These are phyloP conservation scores for Nidularia pulvinata DNA, from an alignment of 768 basidiomycete genomes.

Conservation along the genomic window DNA sequence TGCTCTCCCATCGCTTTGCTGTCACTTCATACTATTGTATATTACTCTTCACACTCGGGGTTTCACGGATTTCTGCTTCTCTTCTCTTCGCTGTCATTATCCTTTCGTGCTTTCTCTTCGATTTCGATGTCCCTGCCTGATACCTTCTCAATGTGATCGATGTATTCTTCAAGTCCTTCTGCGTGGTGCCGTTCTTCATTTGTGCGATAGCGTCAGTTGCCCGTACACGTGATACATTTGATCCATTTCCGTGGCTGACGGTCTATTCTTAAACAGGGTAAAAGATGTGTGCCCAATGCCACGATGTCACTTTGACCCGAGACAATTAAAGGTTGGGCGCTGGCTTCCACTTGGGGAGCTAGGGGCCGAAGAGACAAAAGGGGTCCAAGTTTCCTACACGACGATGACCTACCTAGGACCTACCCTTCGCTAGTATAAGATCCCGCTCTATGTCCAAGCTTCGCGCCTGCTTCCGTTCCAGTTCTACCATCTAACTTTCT, in stretches of 20 bases:
- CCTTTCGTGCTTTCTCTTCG: too few species aligned
- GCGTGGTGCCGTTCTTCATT: too few species aligned
- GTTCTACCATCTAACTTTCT: too few species aligned
- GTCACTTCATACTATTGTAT: not conserved
- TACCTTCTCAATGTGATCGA: slow-evolving; percentile 5
- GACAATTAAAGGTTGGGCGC: slow-evolving; percentile 15
- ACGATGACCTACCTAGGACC: not conserved
- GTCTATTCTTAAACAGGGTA: too few species aligned
- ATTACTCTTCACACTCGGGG: not conserved
- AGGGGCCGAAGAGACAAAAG: too few species aligned
- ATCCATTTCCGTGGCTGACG: too few species aligned
- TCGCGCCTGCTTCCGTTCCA: not conserved
- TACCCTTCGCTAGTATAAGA: too few species aligned
- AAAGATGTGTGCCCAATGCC: too few species aligned
- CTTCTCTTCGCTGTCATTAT: not conserved
- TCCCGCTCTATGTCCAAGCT: not conserved
- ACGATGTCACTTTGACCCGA: slow-evolving; percentile 10
- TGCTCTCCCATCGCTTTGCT: not conserved
- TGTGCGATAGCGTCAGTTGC: too few species aligned
- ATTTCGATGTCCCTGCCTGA: too few species aligned
- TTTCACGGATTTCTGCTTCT: not conserved
- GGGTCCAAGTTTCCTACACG: slow-evolving; percentile 1
- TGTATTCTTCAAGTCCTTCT: not conserved
- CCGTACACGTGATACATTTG: too few species aligned
- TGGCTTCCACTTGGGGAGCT: slow-evolving; percentile 4